Conservation (phyloP, 2,329 filamentous ascomycete species). For the Cladosporium velox region DNA sequence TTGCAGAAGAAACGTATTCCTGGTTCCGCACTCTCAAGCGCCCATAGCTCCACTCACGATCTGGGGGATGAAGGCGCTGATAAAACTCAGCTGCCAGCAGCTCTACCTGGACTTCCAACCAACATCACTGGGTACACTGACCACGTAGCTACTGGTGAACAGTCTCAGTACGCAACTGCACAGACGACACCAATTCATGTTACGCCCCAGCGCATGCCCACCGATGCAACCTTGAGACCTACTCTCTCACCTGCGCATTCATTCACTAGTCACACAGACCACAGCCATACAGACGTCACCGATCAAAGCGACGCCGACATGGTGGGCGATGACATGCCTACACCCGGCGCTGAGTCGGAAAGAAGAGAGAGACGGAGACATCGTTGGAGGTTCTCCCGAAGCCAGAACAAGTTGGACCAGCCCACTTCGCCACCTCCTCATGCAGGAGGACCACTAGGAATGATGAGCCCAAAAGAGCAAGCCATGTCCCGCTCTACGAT, state of each 20-base stretch:
- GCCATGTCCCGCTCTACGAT: slow-evolving; percentile 37
- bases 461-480: slow-evolving; percentile 34
- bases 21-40: slow-evolving; percentile 77
- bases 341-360: slow-evolving; percentile 22
- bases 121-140: background rate
- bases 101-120: slow-evolving; percentile 8
- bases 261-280: slow-evolving; percentile 66
- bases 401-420: slow-evolving; percentile 35
- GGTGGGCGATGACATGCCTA: slow-evolving; percentile 58
- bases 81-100: slow-evolving; percentile 20
- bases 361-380: slow-evolving; percentile 68
- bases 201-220: slow-evolving; percentile 73
- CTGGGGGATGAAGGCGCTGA: slow-evolving; percentile 36
- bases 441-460: slow-evolving; percentile 28
- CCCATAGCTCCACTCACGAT: slow-evolving; percentile 85
- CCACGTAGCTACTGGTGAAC: slow-evolving; percentile 32
- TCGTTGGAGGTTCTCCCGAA: slow-evolving; percentile 68
- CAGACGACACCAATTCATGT: slow-evolving; percentile 63
- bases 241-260: slow-evolving; percentile 75
- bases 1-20: slow-evolving; percentile 84
- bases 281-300: slow-evolving; percentile 67
- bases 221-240: slow-evolving; percentile 60
- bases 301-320: slow-evolving; percentile 81
- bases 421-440: slow-evolving; percentile 26
- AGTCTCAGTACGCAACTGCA: slow-evolving; percentile 46